phyloP scores from a whole-genome alignment of 768 basidiomycete genomes.

The Mycena chlorophos region DNA sequence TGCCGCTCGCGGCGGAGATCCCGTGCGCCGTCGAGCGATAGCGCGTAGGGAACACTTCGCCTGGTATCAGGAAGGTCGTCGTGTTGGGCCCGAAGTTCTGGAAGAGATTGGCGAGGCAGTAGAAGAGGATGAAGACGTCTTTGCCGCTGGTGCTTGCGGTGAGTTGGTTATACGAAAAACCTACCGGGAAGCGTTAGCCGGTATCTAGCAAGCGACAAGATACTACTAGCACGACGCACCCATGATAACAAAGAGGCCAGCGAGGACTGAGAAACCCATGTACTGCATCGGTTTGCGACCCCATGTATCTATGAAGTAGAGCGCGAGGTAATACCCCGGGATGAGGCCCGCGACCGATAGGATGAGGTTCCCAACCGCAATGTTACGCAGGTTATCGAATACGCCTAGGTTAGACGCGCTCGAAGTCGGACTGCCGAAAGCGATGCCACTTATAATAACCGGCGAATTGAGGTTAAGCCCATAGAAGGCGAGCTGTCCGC shows the following conservation, averaged over 20 bases:
- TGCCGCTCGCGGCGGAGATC: constrained; percentile 81
- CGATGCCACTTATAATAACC: constrained; percentile 73
- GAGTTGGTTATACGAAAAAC: constrained; percentile 66
- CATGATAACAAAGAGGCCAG: constrained; percentile 66
- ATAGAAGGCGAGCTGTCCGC: constrained; percentile 82
- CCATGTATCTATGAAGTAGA: constrained; percentile 72
- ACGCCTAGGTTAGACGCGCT: constrained; percentile 40
- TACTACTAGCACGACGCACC: constrained; percentile 57
- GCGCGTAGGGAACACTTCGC: constrained; percentile 85
- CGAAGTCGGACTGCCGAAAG: constrained; percentile 55
- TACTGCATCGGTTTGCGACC: constrained; percentile 83
- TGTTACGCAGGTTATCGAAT: constrained; percentile 63
- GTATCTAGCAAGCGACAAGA: constrained; percentile 13
- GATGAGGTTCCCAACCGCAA: constrained; percentile 75
- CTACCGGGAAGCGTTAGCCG: constrained; percentile 33
- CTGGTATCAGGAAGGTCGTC: too few species aligned
- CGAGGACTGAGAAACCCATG: constrained; percentile 72
- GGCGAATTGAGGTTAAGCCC: constrained; percentile 84
- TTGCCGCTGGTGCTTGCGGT: constrained; percentile 40
- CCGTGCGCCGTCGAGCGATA: constrained; percentile 86
- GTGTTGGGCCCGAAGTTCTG: too few species aligned
- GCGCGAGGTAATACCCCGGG: constrained; percentile 71
- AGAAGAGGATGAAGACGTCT: constrained; percentile 77
- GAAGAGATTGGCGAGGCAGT: constrained; percentile 80
- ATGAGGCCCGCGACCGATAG: constrained; percentile 77